Evolutionary conservation across 768 basidiomycete genomes (phyloP).

Genomic region (Gymnopilus dilepis): DNA sequence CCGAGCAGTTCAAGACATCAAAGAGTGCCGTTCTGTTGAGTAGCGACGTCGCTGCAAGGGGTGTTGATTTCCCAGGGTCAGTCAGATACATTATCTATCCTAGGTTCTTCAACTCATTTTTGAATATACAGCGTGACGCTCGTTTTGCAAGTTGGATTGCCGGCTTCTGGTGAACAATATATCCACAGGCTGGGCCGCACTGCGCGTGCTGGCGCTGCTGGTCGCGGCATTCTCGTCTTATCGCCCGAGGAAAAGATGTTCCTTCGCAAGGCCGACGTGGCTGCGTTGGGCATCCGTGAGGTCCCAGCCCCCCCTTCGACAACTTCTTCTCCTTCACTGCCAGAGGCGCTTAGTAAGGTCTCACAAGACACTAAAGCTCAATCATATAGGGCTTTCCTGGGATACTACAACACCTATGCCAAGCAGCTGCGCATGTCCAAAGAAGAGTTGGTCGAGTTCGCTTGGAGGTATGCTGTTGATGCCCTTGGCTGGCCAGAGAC

Average conservation of each 20-base stretch:
- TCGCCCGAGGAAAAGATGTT: constrained; percentile 56
- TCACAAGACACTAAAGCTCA: constrained; percentile 45
- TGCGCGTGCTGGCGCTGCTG: constrained; percentile 72
- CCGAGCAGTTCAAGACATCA: constrained; percentile 52
- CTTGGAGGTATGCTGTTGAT: constrained; percentile 40
- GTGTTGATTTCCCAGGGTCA: constrained; percentile 70
- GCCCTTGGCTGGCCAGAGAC: constrained; percentile 44
- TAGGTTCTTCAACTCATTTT: background rate
- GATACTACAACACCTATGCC: constrained; percentile 55
- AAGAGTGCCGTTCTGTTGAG: constrained; percentile 50
- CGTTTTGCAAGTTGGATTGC: constrained; percentile 68
- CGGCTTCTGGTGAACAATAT: constrained; percentile 75
- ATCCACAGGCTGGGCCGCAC: constrained; percentile 82
- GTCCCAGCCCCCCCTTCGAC: constrained; percentile 27
- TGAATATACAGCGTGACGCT: constrained; percentile 51
- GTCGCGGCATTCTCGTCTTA: constrained; percentile 62
- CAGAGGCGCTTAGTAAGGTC: constrained; percentile 22
- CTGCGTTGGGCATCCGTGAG: constrained; percentile 41
- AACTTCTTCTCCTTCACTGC: constrained; percentile 23
- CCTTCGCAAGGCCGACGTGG: constrained; percentile 44
- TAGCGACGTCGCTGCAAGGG: constrained; percentile 66
- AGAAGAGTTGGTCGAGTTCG: constrained; percentile 45
- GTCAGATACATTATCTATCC: constrained; percentile 16
- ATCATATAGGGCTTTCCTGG: constrained; percentile 60
- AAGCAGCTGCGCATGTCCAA: constrained; percentile 44